Conservation (phyloP, 2,329 filamentous ascomycete genomes). For the Claviceps cyperi region DNA sequence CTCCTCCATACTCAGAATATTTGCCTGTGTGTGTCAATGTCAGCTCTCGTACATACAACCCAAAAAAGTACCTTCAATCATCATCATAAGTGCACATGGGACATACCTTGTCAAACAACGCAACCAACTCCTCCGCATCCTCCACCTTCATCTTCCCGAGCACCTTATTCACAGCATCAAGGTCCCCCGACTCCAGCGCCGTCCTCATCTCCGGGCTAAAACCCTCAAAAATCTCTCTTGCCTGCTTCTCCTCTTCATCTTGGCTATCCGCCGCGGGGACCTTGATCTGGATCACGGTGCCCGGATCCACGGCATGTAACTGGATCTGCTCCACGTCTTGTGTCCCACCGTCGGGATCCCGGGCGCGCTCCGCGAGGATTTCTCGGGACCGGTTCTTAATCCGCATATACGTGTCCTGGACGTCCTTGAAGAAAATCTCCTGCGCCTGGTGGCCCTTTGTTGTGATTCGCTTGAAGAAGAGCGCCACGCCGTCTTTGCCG, state of each 20-base stretch:
- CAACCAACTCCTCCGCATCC: conserved; percentile 75
- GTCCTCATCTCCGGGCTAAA: conserved; percentile 71
- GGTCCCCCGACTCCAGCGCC: conserved; percentile 73
- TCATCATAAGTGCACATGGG: too few species aligned
- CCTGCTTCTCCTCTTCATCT: conserved; percentile 47
- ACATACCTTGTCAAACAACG: conserved; percentile 56
- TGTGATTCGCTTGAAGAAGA: conserved; percentile 95
- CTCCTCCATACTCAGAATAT: conserved; percentile 81
- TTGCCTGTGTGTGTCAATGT: conserved; percentile 35
- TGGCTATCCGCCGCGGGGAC: conserved; percentile 58
- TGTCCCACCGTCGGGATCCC: conserved; percentile 23
- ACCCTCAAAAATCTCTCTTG: conserved; percentile 63
- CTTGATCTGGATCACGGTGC: conserved; percentile 77
- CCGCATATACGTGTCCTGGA: conserved; percentile 70
- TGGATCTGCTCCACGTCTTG: conserved; percentile 82
- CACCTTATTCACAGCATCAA: conserved; percentile 48
- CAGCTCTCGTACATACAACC: not conserved
- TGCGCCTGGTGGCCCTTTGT: conserved; percentile 80
- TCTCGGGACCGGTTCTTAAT: conserved; percentile 67
- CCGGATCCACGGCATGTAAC: conserved; percentile 86
- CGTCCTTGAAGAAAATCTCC: conserved; percentile 84
- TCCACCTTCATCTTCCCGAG: conserved; percentile 78
- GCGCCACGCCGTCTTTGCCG: conserved; percentile 69
- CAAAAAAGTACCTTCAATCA: too few species aligned
- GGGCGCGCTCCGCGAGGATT: conserved; percentile 42